phyloP scores from a whole-genome alignment of 2,329 filamentous ascomycete species.

The Diaporthe nobilis region DNA sequence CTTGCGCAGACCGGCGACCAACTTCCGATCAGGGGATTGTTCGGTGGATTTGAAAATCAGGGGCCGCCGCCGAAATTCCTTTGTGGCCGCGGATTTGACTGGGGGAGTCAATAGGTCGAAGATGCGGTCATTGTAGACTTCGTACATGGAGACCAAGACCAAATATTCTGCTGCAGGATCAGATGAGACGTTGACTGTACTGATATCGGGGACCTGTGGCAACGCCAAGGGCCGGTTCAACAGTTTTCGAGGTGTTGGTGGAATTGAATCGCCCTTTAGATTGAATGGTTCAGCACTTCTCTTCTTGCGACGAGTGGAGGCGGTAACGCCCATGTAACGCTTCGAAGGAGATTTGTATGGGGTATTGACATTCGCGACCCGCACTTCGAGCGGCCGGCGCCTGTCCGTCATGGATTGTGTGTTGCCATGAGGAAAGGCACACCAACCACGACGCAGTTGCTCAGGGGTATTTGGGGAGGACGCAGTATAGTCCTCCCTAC shows the following conservation, averaged over 20 bases:
- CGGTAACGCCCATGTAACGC: conserved; percentile 61
- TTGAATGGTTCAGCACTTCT: conserved; percentile 59
- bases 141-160: conserved; percentile 96
- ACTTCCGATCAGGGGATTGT: conserved; percentile 88
- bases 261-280: conserved; percentile 67
- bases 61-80: conserved; percentile 81
- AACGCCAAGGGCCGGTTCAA: conserved; percentile 79
- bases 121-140: conserved; percentile 98
- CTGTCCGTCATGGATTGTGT: conserved; percentile 8
- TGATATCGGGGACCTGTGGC: conserved; percentile 82
- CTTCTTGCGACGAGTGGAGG: conserved; percentile 61
- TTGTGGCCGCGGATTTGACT: conserved; percentile 71
- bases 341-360: conserved; percentile 50
- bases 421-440: conserved; percentile 37
- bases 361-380: conserved; percentile 26
- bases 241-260: conserved; percentile 72
- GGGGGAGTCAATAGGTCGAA: conserved; percentile 88
- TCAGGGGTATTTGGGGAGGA: conserved; percentile 36
- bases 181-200: conserved; percentile 75
- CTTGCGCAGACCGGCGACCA: conserved; percentile 93
- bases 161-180: conserved; percentile 84
- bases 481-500: conserved; percentile 46
- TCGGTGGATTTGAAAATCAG: conserved; percentile 95
- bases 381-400: conserved; percentile 32
- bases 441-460: conserved; percentile 17